phyloP scores from a whole-genome alignment of 495 filamentous ascomycete species.

The Penicillium antarcticum region DNA sequence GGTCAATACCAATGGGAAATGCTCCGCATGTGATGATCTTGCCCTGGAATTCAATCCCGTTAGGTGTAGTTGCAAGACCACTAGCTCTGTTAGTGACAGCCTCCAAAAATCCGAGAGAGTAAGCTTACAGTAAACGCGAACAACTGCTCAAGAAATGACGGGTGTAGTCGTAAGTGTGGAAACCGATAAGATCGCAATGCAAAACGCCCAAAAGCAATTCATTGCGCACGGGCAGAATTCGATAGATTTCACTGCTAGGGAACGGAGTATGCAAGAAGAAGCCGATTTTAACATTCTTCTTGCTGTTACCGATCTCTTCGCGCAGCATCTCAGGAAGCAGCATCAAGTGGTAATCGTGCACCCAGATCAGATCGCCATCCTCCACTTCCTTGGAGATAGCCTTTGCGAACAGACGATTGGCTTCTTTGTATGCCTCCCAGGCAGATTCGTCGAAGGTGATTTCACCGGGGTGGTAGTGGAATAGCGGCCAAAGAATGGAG shows the following conservation, averaged over 20 bases:
- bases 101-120: background rate
- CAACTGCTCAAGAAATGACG: conserved; percentile 93
- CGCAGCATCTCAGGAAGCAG: conserved; percentile 90
- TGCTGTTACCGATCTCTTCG: conserved; percentile 69
- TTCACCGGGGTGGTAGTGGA: conserved; percentile 97
- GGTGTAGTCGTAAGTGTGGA: conserved; percentile 96
- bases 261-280: conserved; percentile 98
- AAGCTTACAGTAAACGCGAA: conserved; percentile 76
- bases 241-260: conserved; percentile 95
- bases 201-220: conserved; percentile 81
- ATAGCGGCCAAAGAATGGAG: conserved; percentile 94
- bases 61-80: conserved; percentile 75
- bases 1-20: conserved; percentile 96
- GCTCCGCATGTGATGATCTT: conserved; percentile 83
- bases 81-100: conserved; percentile 35
- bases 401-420: conserved; percentile 84
- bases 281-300: conserved; percentile 89
- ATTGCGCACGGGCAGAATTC: conserved; percentile 88
- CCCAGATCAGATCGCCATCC: conserved; percentile 92
- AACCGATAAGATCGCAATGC: conserved; percentile 89
- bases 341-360: conserved; percentile 98
- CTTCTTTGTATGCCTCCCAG: conserved; percentile 89
- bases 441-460: conserved; percentile 94
- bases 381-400: conserved; percentile 74
- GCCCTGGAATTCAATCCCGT: conserved; percentile 82